Percentiles rank a stretch among this genome's conserved stretches.
phyloP scores from a whole-genome alignment of 164 flowering plant species.

The Nymphaea thermarum region DNA sequence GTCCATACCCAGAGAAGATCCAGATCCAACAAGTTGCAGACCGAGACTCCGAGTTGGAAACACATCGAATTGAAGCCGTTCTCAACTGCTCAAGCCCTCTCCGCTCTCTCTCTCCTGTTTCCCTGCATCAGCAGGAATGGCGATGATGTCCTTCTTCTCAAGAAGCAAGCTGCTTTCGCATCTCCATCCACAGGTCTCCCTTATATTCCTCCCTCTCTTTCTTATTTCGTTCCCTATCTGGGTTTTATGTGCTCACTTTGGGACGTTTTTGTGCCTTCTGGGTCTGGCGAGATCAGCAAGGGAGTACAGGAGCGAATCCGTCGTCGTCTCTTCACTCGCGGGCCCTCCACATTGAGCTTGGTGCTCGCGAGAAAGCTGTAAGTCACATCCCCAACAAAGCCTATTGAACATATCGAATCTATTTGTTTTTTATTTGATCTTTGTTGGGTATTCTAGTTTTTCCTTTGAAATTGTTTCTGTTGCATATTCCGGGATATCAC shows the following conservation, averaged over 20 bases:
- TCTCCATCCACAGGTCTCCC: background rate
- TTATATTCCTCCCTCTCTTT: background rate
- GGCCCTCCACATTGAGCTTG: constrained; percentile 36
- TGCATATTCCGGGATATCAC: too few relatives aligned
- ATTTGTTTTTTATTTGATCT: too few relatives aligned
- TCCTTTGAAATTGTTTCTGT: too few relatives aligned
- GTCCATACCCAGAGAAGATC: too few relatives aligned
- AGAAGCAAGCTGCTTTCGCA: background rate
- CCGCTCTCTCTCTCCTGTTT: background rate
- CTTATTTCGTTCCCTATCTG: background rate
- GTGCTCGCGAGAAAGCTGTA: constrained; percentile 71
- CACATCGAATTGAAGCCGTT: too few relatives aligned
- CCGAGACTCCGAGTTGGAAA: too few relatives aligned
- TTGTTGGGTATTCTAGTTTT: too few relatives aligned
- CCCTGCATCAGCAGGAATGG: background rate
- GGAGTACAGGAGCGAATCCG: background rate
- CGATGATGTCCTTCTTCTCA: background rate
- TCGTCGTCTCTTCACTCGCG: background rate
- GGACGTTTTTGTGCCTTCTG: too few relatives aligned
- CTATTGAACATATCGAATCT: too few relatives aligned
- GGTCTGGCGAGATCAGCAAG: background rate
- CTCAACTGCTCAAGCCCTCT: background rate
- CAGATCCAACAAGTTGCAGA: too few relatives aligned
- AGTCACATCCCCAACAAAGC: constrained; percentile 8
- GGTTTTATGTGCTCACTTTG: background rate